Base-by-base conservation (phyloP, 2,329 filamentous ascomycete genomes). In the Fusarium kyushuense region DNA sequence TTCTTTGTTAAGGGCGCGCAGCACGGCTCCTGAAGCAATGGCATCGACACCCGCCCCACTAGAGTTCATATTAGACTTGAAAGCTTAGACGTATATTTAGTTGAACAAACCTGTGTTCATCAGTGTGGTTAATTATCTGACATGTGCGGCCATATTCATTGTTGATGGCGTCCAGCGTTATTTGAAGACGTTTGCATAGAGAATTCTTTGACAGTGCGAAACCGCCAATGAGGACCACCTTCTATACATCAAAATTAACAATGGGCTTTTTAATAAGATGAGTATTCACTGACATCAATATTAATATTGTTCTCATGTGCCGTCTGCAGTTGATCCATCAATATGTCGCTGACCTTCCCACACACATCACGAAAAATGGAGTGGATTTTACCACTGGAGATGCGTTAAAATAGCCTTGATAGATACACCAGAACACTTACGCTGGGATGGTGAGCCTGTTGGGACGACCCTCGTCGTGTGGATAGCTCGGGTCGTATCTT, bases 171-270 rank as follows among this genome's bases (percentile, higher is more conserved):
- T 10, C 13, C 7, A 63, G 5, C 8, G n/a, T n/a, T 7, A 5
- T 14, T 6, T 13, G 8, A 1, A 63, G 3, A 25, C 27, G 27
- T 3, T 16, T 17, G 13, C 10, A 6, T 5, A 57, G 27, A 11
- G 40, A 33, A n/a, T n/a, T n/a, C 4, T 5, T 12, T 1, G 61
- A 64, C 5, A 17, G 23, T 4, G 51, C 46, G n/a, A 64, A 64
- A 3, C 61, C 61, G 3, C 61, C 57, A 6, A 62, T 48, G 16
- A 63, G 10, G 8, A 57, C 21, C 5, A 64, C 57, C 6, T 27
- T 40, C 46, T 64, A 12, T 10, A 17, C 10, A 16, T n/a, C n/a
- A 9, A 14, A 14, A 40, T 40, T 40, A 23, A 13, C 14, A 9
- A 40, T 23, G 8, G 12, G 16, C 13, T 13, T 12, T 16, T 9